Percentiles rank a stretch among this genome's conserved stretches.
Evolutionary conservation across 2,329 filamentous ascomycete genomes (phyloP).

Genomic region (Berkeleyomyces rouxiae): DNA sequence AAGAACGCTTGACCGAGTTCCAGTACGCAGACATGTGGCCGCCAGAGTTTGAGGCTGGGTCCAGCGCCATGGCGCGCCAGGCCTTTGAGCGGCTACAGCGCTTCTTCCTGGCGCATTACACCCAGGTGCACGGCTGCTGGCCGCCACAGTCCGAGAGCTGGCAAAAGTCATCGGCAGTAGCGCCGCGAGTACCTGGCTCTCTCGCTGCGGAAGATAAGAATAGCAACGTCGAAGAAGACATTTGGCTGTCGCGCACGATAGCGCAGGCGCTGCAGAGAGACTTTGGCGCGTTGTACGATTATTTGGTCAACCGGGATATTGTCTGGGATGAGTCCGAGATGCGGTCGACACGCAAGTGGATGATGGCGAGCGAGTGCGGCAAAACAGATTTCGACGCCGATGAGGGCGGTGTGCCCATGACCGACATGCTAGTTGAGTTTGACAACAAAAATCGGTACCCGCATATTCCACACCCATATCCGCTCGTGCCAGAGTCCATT

Average conservation of each 20-base stretch:
- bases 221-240: conserved; percentile 24
- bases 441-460: conserved; percentile 47
- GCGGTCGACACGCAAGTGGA: conserved; percentile 45
- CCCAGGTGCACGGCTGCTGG: conserved; percentile 41
- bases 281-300: conserved; percentile 54
- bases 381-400: conserved; percentile 33
- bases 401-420: conserved; percentile 40
- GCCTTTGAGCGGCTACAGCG: conserved; percentile 40
- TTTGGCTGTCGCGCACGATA: conserved; percentile 45
- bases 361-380: conserved; percentile 35
- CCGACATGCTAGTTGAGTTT: conserved; percentile 48
- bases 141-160: conserved; percentile 27
- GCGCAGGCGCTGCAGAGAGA: conserved; percentile 43
- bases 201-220: neutral
- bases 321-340: conserved; percentile 48
- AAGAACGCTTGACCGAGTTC: conserved; percentile 43
- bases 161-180: neutral
- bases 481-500: conserved; percentile 41
- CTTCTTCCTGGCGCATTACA: conserved; percentile 44
- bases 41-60: conserved; percentile 17
- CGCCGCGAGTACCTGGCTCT: neutral
- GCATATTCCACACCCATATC: conserved; percentile 51
- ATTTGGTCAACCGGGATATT: conserved; percentile 50
- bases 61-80: conserved; percentile 19
- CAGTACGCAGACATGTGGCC: conserved; percentile 47